Base-by-base conservation (phyloP, 2,329 filamentous ascomycete genomes). In the Alternaria solani region DNA sequence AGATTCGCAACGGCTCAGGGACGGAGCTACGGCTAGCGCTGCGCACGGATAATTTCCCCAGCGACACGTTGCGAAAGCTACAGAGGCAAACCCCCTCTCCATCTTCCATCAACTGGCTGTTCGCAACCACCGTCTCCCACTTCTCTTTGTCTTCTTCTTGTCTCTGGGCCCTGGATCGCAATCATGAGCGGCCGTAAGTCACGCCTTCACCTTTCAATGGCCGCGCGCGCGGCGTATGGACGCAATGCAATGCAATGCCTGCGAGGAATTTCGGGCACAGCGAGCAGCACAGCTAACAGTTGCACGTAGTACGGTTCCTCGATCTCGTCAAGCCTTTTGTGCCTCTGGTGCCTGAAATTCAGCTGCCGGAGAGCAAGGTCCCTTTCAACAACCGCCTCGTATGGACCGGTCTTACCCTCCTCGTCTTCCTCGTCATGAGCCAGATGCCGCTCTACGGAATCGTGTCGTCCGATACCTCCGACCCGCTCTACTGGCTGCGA, bases 351-450 rank as follows among this genome's bases (percentile, higher is more conserved):
- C 95, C 95, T 79, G 95, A 99, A 91, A 95, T 99, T 57, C 72
- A 75, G 68, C 71, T 78, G 53, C 95, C 95, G 73, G 95, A 99
- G 85, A 97, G 94, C 81, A 98, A 97, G 87, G 91, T 97, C 61
- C 93, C 94, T 72, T 99, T 99, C 90, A 96, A 98, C 87, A 95
- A 98, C 71, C 79, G 81, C 65, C 78, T 84, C 75, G 80, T 84
- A 83, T 84, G 82, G 82, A 84, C 82, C 14, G 81, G 81, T 67
- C 77, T 79, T 80, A 98, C 95, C 69, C 88, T 99, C 74, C 86
- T 99, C 81, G 96, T 98, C 85, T 99, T 99, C 89, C 85, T 99
- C 87, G 93, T 99, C 83, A 99, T 99, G 95, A 97, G 93, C 85
- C 95, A 97, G 85, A 98, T 99, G 95, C 77, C 95, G 34, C 74